A percentile compares a stretch with the other conserved stretches of the same genome.
phyloP scores from a whole-genome alignment of 2,329 filamentous ascomycete genomes.

The Alternaria dauci region DNA sequence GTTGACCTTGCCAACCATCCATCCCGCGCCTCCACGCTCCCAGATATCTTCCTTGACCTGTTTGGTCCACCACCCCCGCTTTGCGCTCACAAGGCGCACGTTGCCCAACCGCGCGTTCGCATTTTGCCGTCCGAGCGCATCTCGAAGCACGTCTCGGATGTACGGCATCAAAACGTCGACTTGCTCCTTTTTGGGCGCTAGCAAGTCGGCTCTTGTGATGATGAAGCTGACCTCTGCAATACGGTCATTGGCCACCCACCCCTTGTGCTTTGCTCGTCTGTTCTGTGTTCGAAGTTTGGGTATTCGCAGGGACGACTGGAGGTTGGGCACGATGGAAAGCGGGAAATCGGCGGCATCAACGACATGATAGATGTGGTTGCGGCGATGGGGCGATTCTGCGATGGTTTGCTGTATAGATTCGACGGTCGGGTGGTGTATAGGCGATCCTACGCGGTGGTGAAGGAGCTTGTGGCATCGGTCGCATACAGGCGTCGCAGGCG shows the following conservation, averaged over 20 bases:
- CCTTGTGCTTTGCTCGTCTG: constrained; percentile 73
- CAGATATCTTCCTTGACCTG: constrained; percentile 86
- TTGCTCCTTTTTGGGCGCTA: constrained; percentile 83
- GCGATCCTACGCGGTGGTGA: constrained; percentile 74
- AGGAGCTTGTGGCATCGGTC: constrained; percentile 85
- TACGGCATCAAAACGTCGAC: constrained; percentile 89
- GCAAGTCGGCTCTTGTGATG: constrained; percentile 85
- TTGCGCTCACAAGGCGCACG: constrained; percentile 84
- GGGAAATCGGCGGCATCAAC: constrained; percentile 97
- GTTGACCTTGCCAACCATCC: constrained; percentile 98
- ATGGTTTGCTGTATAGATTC: constrained; percentile 84
- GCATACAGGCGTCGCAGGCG: constrained; percentile 68
- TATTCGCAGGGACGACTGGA: constrained; percentile 74
- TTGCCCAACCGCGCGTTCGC: constrained; percentile 84
- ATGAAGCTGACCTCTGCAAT: constrained; percentile 87
- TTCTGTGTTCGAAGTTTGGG: constrained; percentile 81
- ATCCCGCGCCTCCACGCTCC: constrained; percentile 82
- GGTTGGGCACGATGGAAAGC: constrained; percentile 84
- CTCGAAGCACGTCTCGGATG: constrained; percentile 76
- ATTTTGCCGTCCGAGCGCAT: constrained; percentile 73
- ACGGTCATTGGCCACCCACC: constrained; percentile 69
- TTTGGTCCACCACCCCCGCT: constrained; percentile 89
- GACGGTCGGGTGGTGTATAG: constrained; percentile 82
- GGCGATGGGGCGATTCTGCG: constrained; percentile 84
- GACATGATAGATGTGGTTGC: constrained; percentile 95